phyloP scores from a whole-genome alignment of 2,329 filamentous ascomycete species.

The Penicillium griseofulvum region DNA sequence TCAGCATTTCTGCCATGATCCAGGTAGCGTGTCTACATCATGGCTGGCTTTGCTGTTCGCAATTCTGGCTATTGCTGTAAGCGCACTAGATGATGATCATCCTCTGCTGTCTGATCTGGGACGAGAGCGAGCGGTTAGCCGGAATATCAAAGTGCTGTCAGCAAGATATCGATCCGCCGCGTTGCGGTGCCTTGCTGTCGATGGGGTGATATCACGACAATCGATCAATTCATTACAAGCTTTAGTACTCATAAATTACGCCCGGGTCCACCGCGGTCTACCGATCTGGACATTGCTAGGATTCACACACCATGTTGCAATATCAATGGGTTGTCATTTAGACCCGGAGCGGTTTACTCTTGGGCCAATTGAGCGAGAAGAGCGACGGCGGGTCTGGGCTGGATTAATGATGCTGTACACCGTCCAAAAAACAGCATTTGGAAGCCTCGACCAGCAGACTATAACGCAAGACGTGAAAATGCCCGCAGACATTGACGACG shows the following conservation, averaged over 20 bases:
- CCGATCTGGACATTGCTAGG: constrained; percentile 42
- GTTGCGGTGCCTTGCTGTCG: constrained; percentile 40
- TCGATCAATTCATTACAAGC: constrained; percentile 42
- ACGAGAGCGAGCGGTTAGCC: constrained; percentile 35
- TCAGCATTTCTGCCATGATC: constrained; percentile 36
- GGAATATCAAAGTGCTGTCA: constrained; percentile 38
- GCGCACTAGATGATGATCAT: constrained; percentile 37
- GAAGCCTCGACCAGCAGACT: constrained; percentile 33
- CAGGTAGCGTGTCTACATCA: constrained; percentile 34
- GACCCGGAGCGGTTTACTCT: constrained; percentile 40
- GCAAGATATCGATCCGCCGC: constrained; percentile 39
- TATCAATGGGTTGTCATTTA: constrained; percentile 44
- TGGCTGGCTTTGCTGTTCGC: constrained; percentile 43
- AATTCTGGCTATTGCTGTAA: constrained; percentile 40
- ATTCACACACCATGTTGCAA: constrained; percentile 41
- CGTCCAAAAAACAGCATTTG: constrained; percentile 38
- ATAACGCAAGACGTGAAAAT: constrained; percentile 31
- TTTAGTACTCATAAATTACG: constrained; percentile 42
- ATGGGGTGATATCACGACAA: constrained; percentile 39
- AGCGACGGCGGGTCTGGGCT: constrained; percentile 41
- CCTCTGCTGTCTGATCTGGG: constrained; percentile 39
- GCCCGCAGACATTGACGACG: constrained; percentile 39
- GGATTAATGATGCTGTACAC: constrained; percentile 43
- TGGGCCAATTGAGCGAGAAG: constrained; percentile 37
- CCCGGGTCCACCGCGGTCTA: constrained; percentile 35